These are phyloP conservation scores for Cryptosporidium sp. DNA, from an alignment of 169 alveolate genomes.

Conservation along the genomic window DNA sequence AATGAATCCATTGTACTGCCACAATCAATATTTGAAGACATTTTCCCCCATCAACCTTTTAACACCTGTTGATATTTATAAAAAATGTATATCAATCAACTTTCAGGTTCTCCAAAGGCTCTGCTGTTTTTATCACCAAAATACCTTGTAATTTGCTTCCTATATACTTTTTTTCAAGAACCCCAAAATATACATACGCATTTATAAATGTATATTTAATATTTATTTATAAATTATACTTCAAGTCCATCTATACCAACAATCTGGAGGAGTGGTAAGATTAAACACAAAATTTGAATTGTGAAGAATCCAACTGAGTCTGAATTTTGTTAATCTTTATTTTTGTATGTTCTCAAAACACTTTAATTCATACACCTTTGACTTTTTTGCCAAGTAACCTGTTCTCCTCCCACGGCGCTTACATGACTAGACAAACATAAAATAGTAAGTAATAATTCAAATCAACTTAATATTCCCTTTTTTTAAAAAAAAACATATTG, in stretches of 20 bases:
- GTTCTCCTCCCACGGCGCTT: slow-evolving; percentile 52
- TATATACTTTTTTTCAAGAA: background rate
- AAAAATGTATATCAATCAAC: background rate
- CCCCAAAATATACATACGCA: background rate
- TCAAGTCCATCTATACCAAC: background rate
- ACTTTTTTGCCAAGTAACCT: slow-evolving; percentile 31
- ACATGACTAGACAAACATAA: slow-evolving; percentile 34
- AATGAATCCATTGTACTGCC: slow-evolving; percentile 33
- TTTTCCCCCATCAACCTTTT: slow-evolving; percentile 9
- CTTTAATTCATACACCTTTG: slow-evolving; percentile 7
- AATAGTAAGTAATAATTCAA: slow-evolving; percentile 21
- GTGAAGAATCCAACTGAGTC: background rate
- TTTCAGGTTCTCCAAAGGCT: background rate
- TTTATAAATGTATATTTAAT: background rate
- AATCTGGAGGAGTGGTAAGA: background rate
- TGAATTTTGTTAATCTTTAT: background rate
- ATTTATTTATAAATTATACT: background rate
- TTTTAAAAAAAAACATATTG: too few relatives aligned
- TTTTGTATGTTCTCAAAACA: background rate
- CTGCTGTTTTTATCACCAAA: background rate
- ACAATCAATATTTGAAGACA: slow-evolving; percentile 33
- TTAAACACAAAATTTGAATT: background rate
- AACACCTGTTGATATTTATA: background rate
- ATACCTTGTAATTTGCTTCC: background rate
- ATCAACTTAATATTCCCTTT: background rate